Evolutionary conservation across 106 monocot species (phyloP).

Genomic region (Apostasia shenzhenica): DNA sequence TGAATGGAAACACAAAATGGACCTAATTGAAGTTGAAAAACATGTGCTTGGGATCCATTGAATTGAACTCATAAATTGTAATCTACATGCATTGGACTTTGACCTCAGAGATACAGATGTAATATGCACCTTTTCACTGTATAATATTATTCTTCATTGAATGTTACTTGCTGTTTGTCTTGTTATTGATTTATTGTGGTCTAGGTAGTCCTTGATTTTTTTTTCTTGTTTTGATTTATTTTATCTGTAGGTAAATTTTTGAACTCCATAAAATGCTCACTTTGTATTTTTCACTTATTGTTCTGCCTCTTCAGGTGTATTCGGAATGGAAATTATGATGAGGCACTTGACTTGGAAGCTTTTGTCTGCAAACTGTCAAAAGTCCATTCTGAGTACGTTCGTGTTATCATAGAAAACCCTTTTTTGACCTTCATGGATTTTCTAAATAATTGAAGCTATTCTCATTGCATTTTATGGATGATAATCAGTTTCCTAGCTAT

Average conservation of each 20-base stretch:
- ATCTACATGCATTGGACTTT: no score
- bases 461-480: no score
- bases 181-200: neutral
- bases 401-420: neutral
- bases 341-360: conserved; percentile 96
- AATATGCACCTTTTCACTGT: no score
- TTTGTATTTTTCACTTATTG: neutral
- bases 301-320: conserved; percentile 53
- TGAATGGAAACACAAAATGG: no score
- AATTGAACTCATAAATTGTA: no score
- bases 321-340: conserved; percentile 95
- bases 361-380: conserved; percentile 83
- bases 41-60: no score
- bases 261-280: neutral
- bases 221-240: neutral
- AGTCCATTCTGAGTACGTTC: conserved; percentile 86
- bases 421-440: neutral
- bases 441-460: no score
- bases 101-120: no score
- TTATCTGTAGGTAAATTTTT: neutral
- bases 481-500: no score
- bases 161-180: neutral
- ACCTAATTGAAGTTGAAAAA: no score
- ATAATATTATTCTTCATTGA: no score
- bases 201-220: neutral